Base-by-base conservation (phyloP, 2,329 filamentous ascomycete species). In the Zymoseptoria passerinii region DNA sequence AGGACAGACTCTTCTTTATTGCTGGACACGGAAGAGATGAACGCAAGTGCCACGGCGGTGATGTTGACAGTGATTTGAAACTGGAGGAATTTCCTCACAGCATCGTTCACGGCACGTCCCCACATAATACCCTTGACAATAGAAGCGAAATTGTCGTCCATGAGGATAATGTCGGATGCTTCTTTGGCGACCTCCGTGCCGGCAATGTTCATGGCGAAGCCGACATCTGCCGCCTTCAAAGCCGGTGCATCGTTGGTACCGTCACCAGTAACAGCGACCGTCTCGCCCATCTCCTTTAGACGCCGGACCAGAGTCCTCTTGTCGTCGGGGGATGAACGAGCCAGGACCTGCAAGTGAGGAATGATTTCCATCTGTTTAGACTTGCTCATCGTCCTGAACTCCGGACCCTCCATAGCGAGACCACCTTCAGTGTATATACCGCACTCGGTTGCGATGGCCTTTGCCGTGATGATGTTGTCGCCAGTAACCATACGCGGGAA, bases 31-130 rank as follows among this genome's bases (percentile, higher is more conserved):
- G 91, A 88, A 10, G 90, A 91, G 59, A 96, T 85, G 68, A 96
- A 96, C 0, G 92, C 94, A 56, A 96, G 80, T 18, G 88, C 74
- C 51, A 96, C 91, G 44, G 92, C 92, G 2, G 92, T 96, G 64
- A 96, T 85, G 78, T 96, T 96, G 76, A 96, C 92, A 0, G 87
- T 90, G 62, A 91, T 82, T 77, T 90, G 87, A 70, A 89, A 88
- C 71, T 88, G 84, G 54, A 81, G 69, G 65, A 81, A 81, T 64
- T 81, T 81, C 68, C 78, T 76, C 35, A 81, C 79, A 1, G 79
- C 77, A 63, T 81, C 79, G 62, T 81, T 81, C 59, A 80, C 80
- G 18, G 82, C 81, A 59, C 82, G 78, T 56, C 82, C 82, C 82
- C 82, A 84, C 75, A 81, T 81, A 61, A 84, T 73, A 13, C 81